Percentiles rank a stretch among this genome's conserved stretches.
Conservation (phyloP, 163 green algal species). For the Volvox carteri region DNA sequence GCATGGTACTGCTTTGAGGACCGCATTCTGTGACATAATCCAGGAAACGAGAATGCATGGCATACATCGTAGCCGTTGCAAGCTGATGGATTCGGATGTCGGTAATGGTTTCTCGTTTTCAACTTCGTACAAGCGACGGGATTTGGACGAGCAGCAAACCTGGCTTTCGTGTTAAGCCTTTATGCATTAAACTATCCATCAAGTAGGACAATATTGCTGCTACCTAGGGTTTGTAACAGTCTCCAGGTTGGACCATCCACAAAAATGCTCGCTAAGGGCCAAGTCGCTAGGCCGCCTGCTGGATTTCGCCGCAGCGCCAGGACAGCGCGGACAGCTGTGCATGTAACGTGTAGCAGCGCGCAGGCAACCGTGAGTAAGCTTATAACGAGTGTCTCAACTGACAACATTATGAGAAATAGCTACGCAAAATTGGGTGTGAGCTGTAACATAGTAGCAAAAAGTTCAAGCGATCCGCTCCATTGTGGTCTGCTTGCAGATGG, state of each 20-base stretch:
- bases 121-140: no score
- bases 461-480: background rate
- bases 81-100: no score
- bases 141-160: no score
- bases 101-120: no score
- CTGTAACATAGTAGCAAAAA: background rate
- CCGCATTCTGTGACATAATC: conserved; percentile 4
- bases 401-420: background rate
- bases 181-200: no score
- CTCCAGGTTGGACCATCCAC: background rate
- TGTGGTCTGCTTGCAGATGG: conserved; percentile 48
- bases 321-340: background rate
- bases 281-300: background rate
- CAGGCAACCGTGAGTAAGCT: conserved; percentile 28
- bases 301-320: background rate
- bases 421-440: background rate
- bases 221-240: no score
- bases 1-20: conserved; percentile 33
- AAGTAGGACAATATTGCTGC: no score
- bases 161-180: no score
- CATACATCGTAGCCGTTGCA: no score
- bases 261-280: conserved; percentile 32
- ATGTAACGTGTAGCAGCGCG: conserved; percentile 9
- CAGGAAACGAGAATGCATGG: no score
- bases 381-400: background rate